Evolutionary conservation across 2,329 filamentous ascomycete species (phyloP), one percentile per base, ranked within the genome.

Genomic region (Reticulascus tulasneorum): DNA sequence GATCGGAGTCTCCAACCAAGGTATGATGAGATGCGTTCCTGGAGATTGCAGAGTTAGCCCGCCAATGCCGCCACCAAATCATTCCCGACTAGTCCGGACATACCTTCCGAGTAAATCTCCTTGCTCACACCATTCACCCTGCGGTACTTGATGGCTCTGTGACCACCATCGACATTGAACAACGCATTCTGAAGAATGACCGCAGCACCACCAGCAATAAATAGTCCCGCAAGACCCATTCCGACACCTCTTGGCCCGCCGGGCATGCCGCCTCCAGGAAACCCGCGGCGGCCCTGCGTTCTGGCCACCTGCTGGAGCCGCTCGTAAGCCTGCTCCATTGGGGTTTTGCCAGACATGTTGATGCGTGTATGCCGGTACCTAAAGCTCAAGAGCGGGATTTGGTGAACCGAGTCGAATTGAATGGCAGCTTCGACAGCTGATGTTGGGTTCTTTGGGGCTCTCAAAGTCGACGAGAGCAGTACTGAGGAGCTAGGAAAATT

Each of bases 121-220:
- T 90, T 90, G 74, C 86, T 84, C 37, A 98, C 91, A 73, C 93
- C 93, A 55, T 80, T 86, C 65, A 95, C 56, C 62, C 90, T 84
- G 53, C 84, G 89, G 71, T 98, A 98, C 67, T 98, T 98, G 77
- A 98, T 98, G 48, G 93, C 93, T 59, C 93, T 84, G 66, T 97
- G 93, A 69, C 93, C 93, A 82, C 93, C 93, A 59, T 98, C 93
- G 54, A 98, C 93, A 69, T 84, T 84, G 71, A 84, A 84, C 6
- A 84, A 69, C 28, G 79, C 74, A 59, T 80, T 75, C 52, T 75
- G 69, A 47, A 80, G 51, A 48, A 79, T 45, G 51, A 73, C 56
- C 38, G 66, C 59, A 29, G 70, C 75, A 39, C 71, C 71, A 12
- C 63, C 64, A 27, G 76, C 52, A 21, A 77, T 50, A 13, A 61